A percentile compares a stretch with the other conserved stretches of the same genome.
These are phyloP conservation scores for Aspergillus hancockii DNA, from an alignment of 495 filamentous ascomycete species.

Conservation along the genomic window DNA sequence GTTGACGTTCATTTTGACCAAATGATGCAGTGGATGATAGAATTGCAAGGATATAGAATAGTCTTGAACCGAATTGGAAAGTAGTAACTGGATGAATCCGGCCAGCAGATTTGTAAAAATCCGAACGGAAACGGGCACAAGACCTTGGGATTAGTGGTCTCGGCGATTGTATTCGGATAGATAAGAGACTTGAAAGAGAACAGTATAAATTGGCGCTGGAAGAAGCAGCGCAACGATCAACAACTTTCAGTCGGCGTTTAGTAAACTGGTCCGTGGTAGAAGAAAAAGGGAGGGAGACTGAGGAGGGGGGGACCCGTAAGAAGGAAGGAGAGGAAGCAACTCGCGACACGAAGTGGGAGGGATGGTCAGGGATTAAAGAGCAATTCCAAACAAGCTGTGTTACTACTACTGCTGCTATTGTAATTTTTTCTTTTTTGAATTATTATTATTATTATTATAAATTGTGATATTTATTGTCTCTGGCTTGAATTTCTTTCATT, in stretches of 20 bases:
- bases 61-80: conserved; percentile 10
- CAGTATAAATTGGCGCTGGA: not conserved
- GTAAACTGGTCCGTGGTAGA: not conserved
- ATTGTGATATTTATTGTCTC: not conserved
- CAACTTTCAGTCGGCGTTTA: not conserved
- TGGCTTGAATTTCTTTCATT: not conserved
- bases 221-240: not conserved
- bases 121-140: not conserved
- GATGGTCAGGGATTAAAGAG: not conserved
- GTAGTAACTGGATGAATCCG: conserved; percentile 5
- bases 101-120: not conserved
- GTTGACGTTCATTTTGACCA: conserved; percentile 78
- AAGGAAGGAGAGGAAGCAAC: conserved; percentile 20
- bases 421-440: no score
- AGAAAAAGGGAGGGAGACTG: conserved; percentile 5
- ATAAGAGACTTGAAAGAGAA: not conserved
- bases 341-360: conserved; percentile 3
- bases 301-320: conserved; percentile 17
- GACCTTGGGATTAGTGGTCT: not conserved
- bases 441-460: not conserved
- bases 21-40: conserved; percentile 5
- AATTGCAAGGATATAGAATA: conserved; percentile 9
- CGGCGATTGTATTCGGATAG: not conserved
- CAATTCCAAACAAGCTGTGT: not conserved
- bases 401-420: not conserved